Conservation (phyloP, 2,329 filamentous ascomycete genomes). For the Diaporthe capsici region DNA sequence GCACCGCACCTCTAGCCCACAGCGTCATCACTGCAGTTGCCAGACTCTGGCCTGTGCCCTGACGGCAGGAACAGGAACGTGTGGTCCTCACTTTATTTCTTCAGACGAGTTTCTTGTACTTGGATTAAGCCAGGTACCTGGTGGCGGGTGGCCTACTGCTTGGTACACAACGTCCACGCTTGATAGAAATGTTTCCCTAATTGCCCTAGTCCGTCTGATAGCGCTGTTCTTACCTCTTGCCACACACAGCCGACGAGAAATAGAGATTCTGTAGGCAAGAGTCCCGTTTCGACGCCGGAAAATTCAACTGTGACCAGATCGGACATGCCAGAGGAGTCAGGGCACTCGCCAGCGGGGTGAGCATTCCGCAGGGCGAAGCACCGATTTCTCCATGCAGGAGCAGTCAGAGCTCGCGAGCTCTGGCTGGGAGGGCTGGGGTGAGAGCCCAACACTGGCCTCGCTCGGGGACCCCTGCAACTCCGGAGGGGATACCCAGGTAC, state of each 20-base stretch:
- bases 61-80: slow-evolving; percentile 1
- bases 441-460: not conserved
- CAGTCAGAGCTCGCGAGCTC: not conserved
- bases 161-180: not conserved
- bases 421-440: not conserved
- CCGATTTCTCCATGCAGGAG: slow-evolving; percentile 6
- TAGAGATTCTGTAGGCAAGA: not conserved
- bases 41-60: slow-evolving; percentile 7
- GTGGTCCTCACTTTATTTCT: not conserved
- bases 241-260: too few species aligned
- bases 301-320: not conserved
- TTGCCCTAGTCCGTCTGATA: not conserved
- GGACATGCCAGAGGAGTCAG: not conserved
- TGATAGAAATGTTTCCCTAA: not conserved
- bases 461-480: not conserved
- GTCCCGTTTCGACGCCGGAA: not conserved
- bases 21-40: slow-evolving; percentile 13
- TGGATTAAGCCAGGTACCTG: not conserved
- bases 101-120: not conserved
- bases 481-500: not conserved
- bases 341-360: slow-evolving; percentile 12
- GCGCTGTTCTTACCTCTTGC: not conserved
- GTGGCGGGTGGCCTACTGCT: not conserved
- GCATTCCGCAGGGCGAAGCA: slow-evolving; percentile 13
- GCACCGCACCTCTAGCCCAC: not conserved